These are phyloP conservation scores for Datisca glomerata DNA, from an alignment of 306 rosid species.

Conservation along the genomic window DNA sequence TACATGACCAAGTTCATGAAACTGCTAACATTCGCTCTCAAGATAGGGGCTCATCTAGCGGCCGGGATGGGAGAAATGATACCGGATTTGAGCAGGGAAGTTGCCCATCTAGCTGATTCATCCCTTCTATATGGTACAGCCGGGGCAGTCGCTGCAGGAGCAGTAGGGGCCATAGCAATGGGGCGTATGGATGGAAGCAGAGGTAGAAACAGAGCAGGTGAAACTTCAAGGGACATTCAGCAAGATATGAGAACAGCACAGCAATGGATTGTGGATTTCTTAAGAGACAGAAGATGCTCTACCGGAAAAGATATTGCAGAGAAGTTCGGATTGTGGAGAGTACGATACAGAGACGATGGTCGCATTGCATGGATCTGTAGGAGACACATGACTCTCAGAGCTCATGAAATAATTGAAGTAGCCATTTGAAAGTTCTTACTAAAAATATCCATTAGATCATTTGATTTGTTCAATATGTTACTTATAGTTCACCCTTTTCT, in stretches of 20 bases:
- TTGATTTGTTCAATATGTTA: too few relatives aligned
- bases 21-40: slow-evolving; percentile 71
- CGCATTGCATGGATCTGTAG: slow-evolving; percentile 87
- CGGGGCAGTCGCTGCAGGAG: slow-evolving; percentile 65
- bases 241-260: slow-evolving; percentile 74
- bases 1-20: slow-evolving; percentile 85
- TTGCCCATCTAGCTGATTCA: slow-evolving; percentile 73
- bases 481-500: too few relatives aligned
- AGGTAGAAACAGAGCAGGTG: slow-evolving; percentile 30
- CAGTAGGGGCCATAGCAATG: slow-evolving; percentile 48
- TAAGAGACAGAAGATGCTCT: slow-evolving; percentile 72
- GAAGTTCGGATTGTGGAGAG: slow-evolving; percentile 87
- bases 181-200: slow-evolving; percentile 21
- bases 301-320: slow-evolving; percentile 87
- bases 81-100: slow-evolving; percentile 87
- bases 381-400: slow-evolving; percentile 72
- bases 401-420: slow-evolving; percentile 76
- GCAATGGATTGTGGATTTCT: slow-evolving; percentile 89
- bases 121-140: slow-evolving; percentile 48
- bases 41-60: slow-evolving; percentile 93
- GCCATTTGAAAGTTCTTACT: slow-evolving; percentile 53
- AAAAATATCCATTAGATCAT: too few relatives aligned
- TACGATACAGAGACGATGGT: slow-evolving; percentile 75
- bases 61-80: slow-evolving; percentile 91
- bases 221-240: slow-evolving; percentile 53